Percentiles rank a stretch among this genome's conserved stretches.
Conservation (phyloP, 805 yeast genomes). For the Jamesozyma lodderae region DNA sequence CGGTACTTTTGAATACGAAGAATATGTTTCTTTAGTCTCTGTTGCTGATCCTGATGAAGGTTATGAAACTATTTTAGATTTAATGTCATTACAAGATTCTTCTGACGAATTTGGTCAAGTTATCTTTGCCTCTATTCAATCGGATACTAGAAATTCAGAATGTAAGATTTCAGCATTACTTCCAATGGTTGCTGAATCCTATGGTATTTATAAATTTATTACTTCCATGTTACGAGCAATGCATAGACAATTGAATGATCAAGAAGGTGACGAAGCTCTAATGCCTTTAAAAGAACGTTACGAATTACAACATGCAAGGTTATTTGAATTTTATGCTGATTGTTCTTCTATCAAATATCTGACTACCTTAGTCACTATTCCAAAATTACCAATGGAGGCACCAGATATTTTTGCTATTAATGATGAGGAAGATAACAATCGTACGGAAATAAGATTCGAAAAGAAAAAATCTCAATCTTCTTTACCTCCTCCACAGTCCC, state of each 20-base stretch:
- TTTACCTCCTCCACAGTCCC: conserved; percentile 1
- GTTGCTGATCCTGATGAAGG: conserved; percentile 95
- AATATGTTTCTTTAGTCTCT: conserved; percentile 76
- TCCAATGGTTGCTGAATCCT: conserved; percentile 83
- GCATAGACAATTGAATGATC: conserved; percentile 50
- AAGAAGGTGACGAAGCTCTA: conserved; percentile 56
- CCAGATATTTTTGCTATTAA: conserved; percentile 24
- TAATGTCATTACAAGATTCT: conserved; percentile 77
- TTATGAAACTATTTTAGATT: conserved; percentile 76
- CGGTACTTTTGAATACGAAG: conserved; percentile 94
- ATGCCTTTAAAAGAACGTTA: conserved; percentile 66
- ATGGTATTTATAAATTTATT: conserved; percentile 83
- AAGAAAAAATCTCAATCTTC: conserved; percentile 4
- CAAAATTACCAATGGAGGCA: conserved; percentile 32
- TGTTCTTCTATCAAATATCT: conserved; percentile 77
- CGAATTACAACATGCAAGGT: conserved; percentile 53
- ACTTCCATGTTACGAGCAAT: conserved; percentile 87
- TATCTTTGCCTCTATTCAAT: conserved; percentile 61
- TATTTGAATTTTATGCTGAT: conserved; percentile 81
- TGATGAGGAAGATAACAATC: conserved; percentile 20
- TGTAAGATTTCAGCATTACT: conserved; percentile 81
- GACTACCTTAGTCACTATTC: conserved; percentile 55
- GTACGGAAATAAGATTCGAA: conserved; percentile 12
- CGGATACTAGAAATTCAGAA: conserved; percentile 44
- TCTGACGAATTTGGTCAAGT: conserved; percentile 70